A percentile compares a stretch with the other conserved stretches of the same genome.
Conservation (phyloP, 2,329 filamentous ascomycete species). For the Paraconiothyrium brasiliense region DNA sequence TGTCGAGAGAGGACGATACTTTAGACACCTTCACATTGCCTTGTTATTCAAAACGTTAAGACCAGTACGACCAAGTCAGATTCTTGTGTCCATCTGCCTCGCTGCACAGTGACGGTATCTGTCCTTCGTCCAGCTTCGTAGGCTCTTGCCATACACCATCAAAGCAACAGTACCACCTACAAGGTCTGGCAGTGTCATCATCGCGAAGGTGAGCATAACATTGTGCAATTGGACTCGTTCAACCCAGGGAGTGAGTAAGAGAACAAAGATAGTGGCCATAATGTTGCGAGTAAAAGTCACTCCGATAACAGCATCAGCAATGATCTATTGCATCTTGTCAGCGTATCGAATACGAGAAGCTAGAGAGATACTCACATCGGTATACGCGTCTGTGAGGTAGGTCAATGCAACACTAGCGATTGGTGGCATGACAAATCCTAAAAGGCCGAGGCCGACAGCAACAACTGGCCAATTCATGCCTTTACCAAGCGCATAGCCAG, state of each 20-base stretch:
- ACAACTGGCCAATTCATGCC: conserved; percentile 37
- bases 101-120: too few species aligned
- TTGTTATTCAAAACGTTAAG: too few species aligned
- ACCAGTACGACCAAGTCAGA: too few species aligned
- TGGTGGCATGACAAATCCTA: conserved; percentile 45
- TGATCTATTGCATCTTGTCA: conserved; percentile 38
- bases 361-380: conserved; percentile 19
- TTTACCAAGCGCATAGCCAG: conserved; percentile 34
- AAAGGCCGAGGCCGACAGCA: conserved; percentile 51
- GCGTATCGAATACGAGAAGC: neutral
- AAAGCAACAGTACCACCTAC: too few species aligned
- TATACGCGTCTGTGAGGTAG: conserved; percentile 51
- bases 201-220: too few species aligned
- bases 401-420: conserved; percentile 49
- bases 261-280: conserved; percentile 57
- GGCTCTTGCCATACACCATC: too few species aligned
- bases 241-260: conserved; percentile 57
- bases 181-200: too few species aligned
- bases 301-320: conserved; percentile 58
- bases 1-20: too few species aligned
- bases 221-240: conserved; percentile 10
- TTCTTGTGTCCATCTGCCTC: too few species aligned
- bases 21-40: too few species aligned
- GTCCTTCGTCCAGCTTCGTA: too few species aligned
- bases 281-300: conserved; percentile 58